These are phyloP conservation scores for Trypanosomatidae sp. DNA, from an alignment of 208 protist genomes.

Conservation along the genomic window DNA sequence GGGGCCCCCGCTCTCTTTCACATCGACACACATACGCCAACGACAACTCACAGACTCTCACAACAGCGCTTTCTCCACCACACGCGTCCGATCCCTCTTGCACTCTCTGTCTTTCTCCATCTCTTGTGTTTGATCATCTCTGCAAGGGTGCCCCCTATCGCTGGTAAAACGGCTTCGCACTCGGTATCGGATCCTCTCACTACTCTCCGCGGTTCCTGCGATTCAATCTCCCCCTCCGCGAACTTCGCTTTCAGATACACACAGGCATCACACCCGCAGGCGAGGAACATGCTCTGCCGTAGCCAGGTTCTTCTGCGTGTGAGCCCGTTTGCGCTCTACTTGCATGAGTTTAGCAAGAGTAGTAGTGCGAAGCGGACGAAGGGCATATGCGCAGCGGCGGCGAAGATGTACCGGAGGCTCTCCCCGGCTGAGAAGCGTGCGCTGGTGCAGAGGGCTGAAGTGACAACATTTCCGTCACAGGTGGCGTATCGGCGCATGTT, in stretches of 20 bases:
- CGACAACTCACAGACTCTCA: not conserved
- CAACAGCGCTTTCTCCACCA: not conserved
- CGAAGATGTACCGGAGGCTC: constrained; percentile 48
- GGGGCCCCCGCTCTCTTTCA: not conserved
- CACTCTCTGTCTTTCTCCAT: not conserved
- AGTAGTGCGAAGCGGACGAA: constrained; percentile 28
- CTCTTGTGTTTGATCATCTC: not conserved
- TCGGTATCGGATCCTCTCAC: not conserved
- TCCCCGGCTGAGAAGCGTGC: constrained; percentile 30
- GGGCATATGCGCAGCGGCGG: constrained; percentile 7
- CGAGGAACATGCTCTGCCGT: constrained; percentile 44
- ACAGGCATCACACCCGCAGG: not conserved
- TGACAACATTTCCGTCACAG: constrained; percentile 36
- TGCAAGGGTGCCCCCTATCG: not conserved
- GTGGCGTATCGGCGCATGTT: constrained; percentile 60
- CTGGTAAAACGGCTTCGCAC: not conserved
- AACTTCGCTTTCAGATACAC: not conserved
- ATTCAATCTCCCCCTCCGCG: not conserved
- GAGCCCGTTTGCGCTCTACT: constrained; percentile 59
- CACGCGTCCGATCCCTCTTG: not conserved
- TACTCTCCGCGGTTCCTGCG: not conserved
- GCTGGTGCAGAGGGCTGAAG: constrained; percentile 37
- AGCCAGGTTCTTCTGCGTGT: constrained; percentile 34
- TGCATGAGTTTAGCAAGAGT: constrained; percentile 45
- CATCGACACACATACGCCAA: not conserved